Percentiles rank a stretch among this genome's conserved stretches.
These are phyloP conservation scores for Podospora tetraspora DNA, from an alignment of 495 filamentous ascomycete genomes.

Conservation along the genomic window DNA sequence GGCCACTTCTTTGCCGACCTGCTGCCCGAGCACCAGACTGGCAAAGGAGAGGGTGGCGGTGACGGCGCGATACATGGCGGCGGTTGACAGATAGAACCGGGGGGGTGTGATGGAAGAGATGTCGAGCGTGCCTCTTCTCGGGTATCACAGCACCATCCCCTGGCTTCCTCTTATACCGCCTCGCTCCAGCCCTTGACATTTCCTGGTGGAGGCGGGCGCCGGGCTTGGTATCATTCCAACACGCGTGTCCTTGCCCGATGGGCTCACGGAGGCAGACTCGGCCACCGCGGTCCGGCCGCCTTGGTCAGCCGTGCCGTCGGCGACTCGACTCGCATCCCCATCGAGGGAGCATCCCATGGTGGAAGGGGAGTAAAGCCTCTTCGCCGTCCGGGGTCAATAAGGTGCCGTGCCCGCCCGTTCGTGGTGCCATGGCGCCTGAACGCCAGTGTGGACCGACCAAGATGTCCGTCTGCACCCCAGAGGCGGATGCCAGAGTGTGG, in stretches of 20 bases:
- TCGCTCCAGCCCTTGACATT: neutral
- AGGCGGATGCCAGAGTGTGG: neutral
- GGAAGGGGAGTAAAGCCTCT: neutral
- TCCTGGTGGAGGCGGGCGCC: neutral
- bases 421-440: neutral
- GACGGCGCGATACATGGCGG: conserved; percentile 26
- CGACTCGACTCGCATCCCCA: neutral
- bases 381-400: neutral
- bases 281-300: neutral
- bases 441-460: neutral
- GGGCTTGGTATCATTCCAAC: neutral
- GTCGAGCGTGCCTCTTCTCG: neutral
- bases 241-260: neutral
- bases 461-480: neutral
- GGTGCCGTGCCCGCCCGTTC: neutral
- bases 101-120: neutral
- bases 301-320: neutral
- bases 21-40: conserved; percentile 41
- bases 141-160: neutral
- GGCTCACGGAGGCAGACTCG: neutral
- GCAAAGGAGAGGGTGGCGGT: conserved; percentile 29
- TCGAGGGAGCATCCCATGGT: neutral
- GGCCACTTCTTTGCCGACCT: conserved; percentile 43
- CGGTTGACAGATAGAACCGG: neutral
- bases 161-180: neutral